Evolutionary conservation across 805 yeast genomes (phyloP), one percentile per base, ranked within the genome.

Genomic region (Saccharomycopsis sp.): DNA sequence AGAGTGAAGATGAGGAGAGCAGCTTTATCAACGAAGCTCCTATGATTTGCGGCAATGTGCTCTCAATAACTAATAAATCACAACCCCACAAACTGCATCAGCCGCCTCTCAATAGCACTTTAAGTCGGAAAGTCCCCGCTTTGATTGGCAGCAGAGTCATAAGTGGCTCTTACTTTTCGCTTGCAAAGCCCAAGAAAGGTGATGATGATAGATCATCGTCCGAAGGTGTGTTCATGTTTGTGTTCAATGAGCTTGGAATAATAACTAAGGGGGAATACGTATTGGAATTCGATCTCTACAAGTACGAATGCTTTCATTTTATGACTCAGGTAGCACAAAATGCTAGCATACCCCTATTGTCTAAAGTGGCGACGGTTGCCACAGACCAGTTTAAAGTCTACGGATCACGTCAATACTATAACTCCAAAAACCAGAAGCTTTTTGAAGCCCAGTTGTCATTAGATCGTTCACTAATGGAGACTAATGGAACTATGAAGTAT

Each of bases 341-440:
- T 7, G 38, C 38, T 12, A 53, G n/a, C 15, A n/a, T 24, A 19
- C 56, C 56, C 14, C 25, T 53, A 22, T 42, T 53, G 19, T 35
- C 56, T 3, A 20, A 25, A 15, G 56, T 53, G 14, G 20, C 56
- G 2, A 38, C 14, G 23, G 38, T 42, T 8, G 14, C 25, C 47
- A 35, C 49, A 17, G 34, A 50, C 19, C 7, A 9, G 5, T 17
- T 56, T 7, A 52, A 56, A 25, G 38, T 56, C n/a, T 50, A 50
- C n/a, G 54, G 58, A 3, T 41, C 24, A 7, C 38, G 58, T 7
- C 54, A 56, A 34, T 56, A 50, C 47, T 56, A 56, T 49, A 56
- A 51, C 14, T n/a, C 19, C 19, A n/a, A 50, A n/a, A 44, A 19
- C 25, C 38, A 56, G 49, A 20, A 35, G 38, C 3, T 44, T 8